These are phyloP conservation scores for Mycocentrospora acerina DNA, from an alignment of 2,329 filamentous ascomycete genomes.

Conservation along the genomic window DNA sequence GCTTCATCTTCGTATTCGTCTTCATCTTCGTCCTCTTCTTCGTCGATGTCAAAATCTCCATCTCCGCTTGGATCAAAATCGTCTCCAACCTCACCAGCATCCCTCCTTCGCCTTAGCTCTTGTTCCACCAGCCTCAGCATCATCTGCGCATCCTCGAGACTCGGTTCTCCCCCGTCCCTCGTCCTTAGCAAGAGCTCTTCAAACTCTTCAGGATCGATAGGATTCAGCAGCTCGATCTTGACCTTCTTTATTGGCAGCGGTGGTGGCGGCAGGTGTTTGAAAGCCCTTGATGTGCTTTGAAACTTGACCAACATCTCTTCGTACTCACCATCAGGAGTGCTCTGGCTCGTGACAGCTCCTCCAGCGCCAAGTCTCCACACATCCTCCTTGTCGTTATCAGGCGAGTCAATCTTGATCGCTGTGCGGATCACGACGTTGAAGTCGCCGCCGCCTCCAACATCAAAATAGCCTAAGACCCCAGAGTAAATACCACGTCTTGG, in stretches of 20 bases:
- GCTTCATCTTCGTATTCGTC: too few relatives aligned
- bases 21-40: too few relatives aligned
- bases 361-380: constrained; percentile 86
- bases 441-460: constrained; percentile 79
- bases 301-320: constrained; percentile 74
- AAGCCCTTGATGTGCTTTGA: constrained; percentile 34
- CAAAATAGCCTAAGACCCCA: constrained; percentile 86
- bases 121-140: constrained; percentile 18
- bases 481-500: constrained; percentile 76
- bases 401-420: constrained; percentile 57
- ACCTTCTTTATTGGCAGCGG: constrained; percentile 11
- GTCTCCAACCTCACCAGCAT: constrained; percentile 2
- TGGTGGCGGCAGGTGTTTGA: constrained; percentile 19
- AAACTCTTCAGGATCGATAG: constrained; percentile 21
- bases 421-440: constrained; percentile 91
- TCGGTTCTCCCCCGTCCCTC: constrained; percentile 16
- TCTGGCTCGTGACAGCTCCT: constrained; percentile 84
- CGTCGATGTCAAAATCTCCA: too few relatives aligned
- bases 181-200: constrained; percentile 19
- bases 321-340: constrained; percentile 76
- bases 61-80: too few relatives aligned
- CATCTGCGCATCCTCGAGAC: constrained; percentile 18
- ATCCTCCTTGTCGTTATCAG: constrained; percentile 44
- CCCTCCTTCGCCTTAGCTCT: constrained; percentile 13
- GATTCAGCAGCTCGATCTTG: constrained; percentile 17